These are phyloP conservation scores for Clitoria ternatea DNA, from an alignment of 306 rosid species.

Conservation along the genomic window DNA sequence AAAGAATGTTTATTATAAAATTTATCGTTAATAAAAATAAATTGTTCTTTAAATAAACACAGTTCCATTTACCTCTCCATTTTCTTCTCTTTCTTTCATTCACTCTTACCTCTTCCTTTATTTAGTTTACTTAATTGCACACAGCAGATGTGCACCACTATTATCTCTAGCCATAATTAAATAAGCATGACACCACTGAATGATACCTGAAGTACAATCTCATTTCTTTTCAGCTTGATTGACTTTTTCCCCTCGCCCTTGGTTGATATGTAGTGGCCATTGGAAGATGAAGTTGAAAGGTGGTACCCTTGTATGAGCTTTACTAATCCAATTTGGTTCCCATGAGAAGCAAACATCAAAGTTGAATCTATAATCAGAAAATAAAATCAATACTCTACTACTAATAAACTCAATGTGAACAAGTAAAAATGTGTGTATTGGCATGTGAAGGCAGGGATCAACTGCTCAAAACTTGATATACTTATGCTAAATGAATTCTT, in stretches of 20 bases:
- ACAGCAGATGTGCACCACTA: background rate
- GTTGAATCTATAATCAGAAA: slow-evolving; percentile 70
- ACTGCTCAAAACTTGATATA: background rate
- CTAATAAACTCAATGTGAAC: slow-evolving; percentile 6
- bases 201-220: slow-evolving; percentile 92
- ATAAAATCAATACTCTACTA: slow-evolving; percentile 29
- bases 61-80: background rate
- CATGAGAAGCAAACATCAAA: slow-evolving; percentile 83
- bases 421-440: background rate
- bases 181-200: slow-evolving; percentile 17
- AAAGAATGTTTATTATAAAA: background rate
- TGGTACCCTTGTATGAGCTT: slow-evolving; percentile 86
- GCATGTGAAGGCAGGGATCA: background rate
- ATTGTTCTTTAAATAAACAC: background rate
- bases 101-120: background rate
- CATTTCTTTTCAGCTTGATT: slow-evolving; percentile 78
- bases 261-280: slow-evolving; percentile 70
- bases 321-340: slow-evolving; percentile 84
- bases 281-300: slow-evolving; percentile 62
- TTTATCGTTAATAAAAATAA: background rate
- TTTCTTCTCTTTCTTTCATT: background rate
- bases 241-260: slow-evolving; percentile 77
- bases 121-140: background rate
- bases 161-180: slow-evolving; percentile 12
- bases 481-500: background rate